Conservation (phyloP, 768 basidiomycete genomes). For the Auricularia sp. region DNA sequence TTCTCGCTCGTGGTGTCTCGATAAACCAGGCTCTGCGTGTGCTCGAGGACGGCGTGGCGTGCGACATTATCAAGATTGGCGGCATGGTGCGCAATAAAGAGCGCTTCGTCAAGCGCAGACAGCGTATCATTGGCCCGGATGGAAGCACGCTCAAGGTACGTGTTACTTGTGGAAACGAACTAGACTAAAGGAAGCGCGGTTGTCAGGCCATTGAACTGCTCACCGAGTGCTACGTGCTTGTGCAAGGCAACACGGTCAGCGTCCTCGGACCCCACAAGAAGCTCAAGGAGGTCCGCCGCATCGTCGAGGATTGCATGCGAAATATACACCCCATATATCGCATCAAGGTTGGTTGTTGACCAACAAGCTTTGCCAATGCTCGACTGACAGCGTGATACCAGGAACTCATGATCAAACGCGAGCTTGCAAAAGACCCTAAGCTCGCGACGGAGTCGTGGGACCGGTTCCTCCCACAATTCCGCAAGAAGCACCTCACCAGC, state of each 20-base stretch:
- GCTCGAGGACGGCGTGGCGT: constrained; percentile 78
- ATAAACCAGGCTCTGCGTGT: constrained; percentile 80
- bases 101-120: constrained; percentile 88
- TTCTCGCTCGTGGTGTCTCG: constrained; percentile 86
- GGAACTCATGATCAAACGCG: constrained; percentile 98
- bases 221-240: constrained; percentile 93
- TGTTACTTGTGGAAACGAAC: constrained; percentile 1
- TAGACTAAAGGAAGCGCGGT: background rate
- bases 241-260: constrained; percentile 96
- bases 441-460: constrained; percentile 93
- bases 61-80: constrained; percentile 98
- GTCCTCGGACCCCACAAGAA: constrained; percentile 96
- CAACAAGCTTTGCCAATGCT: background rate
- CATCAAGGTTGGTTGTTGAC: constrained; percentile 59
- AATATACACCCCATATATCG: constrained; percentile 99
- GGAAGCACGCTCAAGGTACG: constrained; percentile 92
- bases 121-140: constrained; percentile 94
- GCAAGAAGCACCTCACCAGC: constrained; percentile 83
- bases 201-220: constrained; percentile 88
- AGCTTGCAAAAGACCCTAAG: constrained; percentile 96
- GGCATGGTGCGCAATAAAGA: constrained; percentile 91
- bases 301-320: constrained; percentile 98
- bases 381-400: constrained; percentile 18
- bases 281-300: constrained; percentile 90
- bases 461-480: constrained; percentile 92